Percentiles rank a stretch among this genome's conserved stretches.
phyloP scores from a whole-genome alignment of 176 grass and related monocot genomes.

The Hordeum marinum region DNA sequence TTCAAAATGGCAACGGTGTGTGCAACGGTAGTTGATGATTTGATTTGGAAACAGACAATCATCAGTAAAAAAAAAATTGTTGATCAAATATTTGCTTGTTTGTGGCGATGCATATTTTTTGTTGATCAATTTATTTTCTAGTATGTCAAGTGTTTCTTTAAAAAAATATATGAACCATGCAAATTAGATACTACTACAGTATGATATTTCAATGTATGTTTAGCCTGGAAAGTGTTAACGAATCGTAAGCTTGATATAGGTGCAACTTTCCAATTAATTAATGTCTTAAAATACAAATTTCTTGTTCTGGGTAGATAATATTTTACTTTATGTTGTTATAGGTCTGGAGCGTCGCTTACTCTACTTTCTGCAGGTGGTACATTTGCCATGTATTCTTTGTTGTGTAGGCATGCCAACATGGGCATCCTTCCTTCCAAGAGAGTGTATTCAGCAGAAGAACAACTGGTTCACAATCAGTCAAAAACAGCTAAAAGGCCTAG shows the following conservation, averaged over 20 bases:
- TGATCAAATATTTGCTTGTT: background rate
- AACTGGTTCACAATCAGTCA: conserved; percentile 20
- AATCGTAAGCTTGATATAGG: background rate
- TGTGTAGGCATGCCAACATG: conserved; percentile 72
- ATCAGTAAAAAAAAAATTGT: background rate
- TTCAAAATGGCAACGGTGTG: background rate
- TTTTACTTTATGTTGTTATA: background rate
- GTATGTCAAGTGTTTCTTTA: background rate
- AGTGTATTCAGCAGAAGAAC: conserved; percentile 26
- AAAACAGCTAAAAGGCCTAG: conserved; percentile 19
- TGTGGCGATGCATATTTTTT: background rate
- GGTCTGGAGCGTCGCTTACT: background rate
- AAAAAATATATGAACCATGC: background rate
- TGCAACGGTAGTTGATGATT: background rate
- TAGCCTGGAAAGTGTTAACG: background rate
- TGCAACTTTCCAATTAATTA: background rate
- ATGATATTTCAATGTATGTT: background rate
- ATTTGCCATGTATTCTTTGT: conserved; percentile 74
- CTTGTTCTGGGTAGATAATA: background rate
- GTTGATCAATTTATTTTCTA: background rate
- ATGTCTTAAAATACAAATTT: background rate
- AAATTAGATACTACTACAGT: background rate
- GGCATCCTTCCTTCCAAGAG: conserved; percentile 73
- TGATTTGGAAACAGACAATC: background rate
- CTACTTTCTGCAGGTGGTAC: conserved; percentile 58